Evolutionary conservation across 192 early-diverging fungal species (phyloP), one percentile per base, ranked within the genome.

Genomic region (Coemansia sp.): DNA sequence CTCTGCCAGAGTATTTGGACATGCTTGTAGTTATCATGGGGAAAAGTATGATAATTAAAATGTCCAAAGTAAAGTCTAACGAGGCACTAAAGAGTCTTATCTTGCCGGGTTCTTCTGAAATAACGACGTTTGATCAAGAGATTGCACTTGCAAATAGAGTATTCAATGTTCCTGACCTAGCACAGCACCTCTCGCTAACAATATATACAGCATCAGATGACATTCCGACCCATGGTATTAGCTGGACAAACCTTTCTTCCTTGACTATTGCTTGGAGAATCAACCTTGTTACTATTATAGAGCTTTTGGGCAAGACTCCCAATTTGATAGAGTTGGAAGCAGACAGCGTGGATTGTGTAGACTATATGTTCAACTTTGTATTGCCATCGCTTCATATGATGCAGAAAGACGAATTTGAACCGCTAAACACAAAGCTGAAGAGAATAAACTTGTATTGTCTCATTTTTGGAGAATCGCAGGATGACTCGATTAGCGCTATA

Each of bases 1-100:
- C 55, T 33, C n/a, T 57, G 7, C 55, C 55, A 31, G 55, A 57
- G 8, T 34, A 21, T 34, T 16, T 57, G 18, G 55, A 57, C 16
- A 57, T 7, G 18, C 31, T 57, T 7, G 30, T 31, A 15, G 31
- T 57, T 57, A 33, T 18, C 13, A 34, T 20, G 15, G 55, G 55
- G n/a, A 33, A 34, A 33, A 57, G 31, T 31, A 57, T 57, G 31
- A 30, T 30, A 31, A 33, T 57, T 1, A 20, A 29, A 30, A 30
- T 57, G 55, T 4, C 5, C 12, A 20, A 20, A 8, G 55, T 57
- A 57, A 18, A 16, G 4, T n/a, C 55, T 15, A 21, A 26, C 16
- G 16, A 57, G 7, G 55, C 31, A 0, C 55, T 57, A 57, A 57
- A 57, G 1, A 3, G 5, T 18, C 18, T 57, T 10, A 9, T 15